These are phyloP conservation scores for Fusarium fracticaudum DNA, from an alignment of 2,329 filamentous ascomycete species.

Conservation along the genomic window DNA sequence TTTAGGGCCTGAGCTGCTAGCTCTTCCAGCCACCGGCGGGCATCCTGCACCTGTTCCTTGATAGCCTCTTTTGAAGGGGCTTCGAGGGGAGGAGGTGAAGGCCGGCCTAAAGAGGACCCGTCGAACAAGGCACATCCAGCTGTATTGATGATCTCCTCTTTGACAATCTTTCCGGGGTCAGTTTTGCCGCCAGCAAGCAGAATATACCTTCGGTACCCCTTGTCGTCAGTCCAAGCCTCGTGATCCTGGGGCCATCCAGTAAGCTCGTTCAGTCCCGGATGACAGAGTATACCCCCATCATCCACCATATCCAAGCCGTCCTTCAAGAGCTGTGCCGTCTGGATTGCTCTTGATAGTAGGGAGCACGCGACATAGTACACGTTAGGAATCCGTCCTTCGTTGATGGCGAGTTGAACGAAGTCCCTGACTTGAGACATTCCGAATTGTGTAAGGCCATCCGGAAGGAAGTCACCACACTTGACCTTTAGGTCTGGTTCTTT, in stretches of 20 bases:
- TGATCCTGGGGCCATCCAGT: not conserved
- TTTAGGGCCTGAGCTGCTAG: not conserved
- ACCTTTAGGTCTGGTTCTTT: not conserved
- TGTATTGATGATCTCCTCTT: not conserved
- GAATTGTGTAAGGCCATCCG: not conserved
- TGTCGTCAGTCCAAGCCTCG: not conserved
- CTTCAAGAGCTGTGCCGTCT: not conserved
- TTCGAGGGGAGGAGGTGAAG: not conserved
- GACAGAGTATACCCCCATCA: not conserved
- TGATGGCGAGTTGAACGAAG: not conserved
- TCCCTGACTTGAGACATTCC: not conserved
- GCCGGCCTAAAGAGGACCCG: not conserved
- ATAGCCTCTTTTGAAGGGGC: not conserved
- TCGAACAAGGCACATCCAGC: not conserved
- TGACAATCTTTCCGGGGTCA: not conserved
- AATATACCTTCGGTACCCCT: not conserved
- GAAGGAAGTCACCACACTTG: not conserved
- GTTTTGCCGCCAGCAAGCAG: not conserved
- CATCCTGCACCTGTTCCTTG: not conserved
- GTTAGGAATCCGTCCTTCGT: not conserved
- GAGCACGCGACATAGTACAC: not conserved
- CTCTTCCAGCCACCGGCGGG: not conserved
- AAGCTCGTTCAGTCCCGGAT: not conserved
- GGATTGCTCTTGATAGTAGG: not conserved
- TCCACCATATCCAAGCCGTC: not conserved